A percentile compares a stretch with the other conserved stretches of the same genome.
Evolutionary conservation across 2,329 filamentous ascomycete species (phyloP).

Genomic region (Penicillium aurantiogriseum): DNA sequence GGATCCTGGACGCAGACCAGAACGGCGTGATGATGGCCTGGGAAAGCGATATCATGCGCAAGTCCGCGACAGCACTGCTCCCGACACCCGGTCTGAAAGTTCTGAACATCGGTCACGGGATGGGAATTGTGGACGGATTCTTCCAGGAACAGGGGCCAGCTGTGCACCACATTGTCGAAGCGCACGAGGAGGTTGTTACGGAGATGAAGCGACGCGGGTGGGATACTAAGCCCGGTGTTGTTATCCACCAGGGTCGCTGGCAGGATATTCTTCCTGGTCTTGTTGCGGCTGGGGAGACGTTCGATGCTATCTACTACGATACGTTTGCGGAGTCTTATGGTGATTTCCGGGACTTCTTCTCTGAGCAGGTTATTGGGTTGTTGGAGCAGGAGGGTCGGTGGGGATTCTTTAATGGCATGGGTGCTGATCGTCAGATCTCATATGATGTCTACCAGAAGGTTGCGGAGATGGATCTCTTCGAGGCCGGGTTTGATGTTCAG

Average conservation of each 20-base stretch:
- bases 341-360: constrained; percentile 82
- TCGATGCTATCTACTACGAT: constrained; percentile 94
- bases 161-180: constrained; percentile 80
- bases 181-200: constrained; percentile 72
- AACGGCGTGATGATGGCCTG: constrained; percentile 95
- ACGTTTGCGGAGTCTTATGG: constrained; percentile 94
- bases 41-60: constrained; percentile 83
- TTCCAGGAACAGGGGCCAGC: constrained; percentile 67
- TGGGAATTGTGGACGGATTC: constrained; percentile 82
- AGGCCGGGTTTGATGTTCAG: constrained; percentile 84
- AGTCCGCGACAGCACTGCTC: constrained; percentile 67
- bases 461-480: constrained; percentile 83
- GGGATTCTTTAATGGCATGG: constrained; percentile 72
- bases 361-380: constrained; percentile 77
- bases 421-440: constrained; percentile 85
- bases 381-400: constrained; percentile 58
- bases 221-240: constrained; percentile 59
- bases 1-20: constrained; percentile 69
- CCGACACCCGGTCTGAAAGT: constrained; percentile 64
- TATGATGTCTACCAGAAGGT: constrained; percentile 96
- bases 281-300: constrained; percentile 65
- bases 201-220: constrained; percentile 67
- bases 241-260: constrained; percentile 72
- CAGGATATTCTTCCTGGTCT: constrained; percentile 73
- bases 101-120: constrained; percentile 85